Conservation (phyloP, 345 rosid species). For the Hibiscus mutabilis region DNA sequence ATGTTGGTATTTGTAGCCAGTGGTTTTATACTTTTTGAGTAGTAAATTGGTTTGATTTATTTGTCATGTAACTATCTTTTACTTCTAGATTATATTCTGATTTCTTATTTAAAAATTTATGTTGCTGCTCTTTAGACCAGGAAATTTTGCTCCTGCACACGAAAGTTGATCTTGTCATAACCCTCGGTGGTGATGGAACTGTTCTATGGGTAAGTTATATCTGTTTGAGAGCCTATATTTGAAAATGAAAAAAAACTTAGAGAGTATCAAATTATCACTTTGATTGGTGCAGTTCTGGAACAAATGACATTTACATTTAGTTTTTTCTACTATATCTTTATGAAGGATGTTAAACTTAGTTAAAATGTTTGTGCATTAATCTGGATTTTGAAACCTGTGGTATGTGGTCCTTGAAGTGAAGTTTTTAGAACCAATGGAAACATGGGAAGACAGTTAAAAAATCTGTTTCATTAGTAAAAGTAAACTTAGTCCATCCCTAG, state of each 20-base stretch:
- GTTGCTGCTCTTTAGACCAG: slow-evolving; percentile 42
- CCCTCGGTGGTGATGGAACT: slow-evolving; percentile 99
- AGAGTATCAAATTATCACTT: not conserved
- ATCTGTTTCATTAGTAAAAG: not conserved
- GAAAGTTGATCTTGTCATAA: slow-evolving; percentile 86
- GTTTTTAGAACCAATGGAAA: not conserved
- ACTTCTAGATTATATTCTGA: not conserved
- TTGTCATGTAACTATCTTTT: not conserved
- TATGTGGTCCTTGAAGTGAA: not conserved
- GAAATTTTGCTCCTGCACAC: slow-evolving; percentile 68
- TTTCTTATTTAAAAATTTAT: not conserved
- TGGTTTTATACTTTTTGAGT: not conserved
- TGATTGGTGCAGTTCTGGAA: not conserved
- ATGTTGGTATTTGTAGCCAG: not conserved
- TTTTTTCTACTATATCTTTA: not conserved
- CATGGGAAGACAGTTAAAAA: not conserved
- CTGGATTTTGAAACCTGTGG: slow-evolving; percentile 1
- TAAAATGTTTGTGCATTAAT: not conserved
- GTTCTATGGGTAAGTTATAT: slow-evolving; percentile 81
- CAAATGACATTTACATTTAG: not conserved
- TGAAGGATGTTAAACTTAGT: not conserved
- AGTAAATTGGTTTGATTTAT: not conserved
- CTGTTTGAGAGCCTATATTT: not conserved
- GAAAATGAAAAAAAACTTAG: not conserved
- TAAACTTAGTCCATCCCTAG: not conserved